These are phyloP conservation scores for Thielaviopsis populi DNA, from an alignment of 2,329 filamentous ascomycete genomes.

Conservation along the genomic window DNA sequence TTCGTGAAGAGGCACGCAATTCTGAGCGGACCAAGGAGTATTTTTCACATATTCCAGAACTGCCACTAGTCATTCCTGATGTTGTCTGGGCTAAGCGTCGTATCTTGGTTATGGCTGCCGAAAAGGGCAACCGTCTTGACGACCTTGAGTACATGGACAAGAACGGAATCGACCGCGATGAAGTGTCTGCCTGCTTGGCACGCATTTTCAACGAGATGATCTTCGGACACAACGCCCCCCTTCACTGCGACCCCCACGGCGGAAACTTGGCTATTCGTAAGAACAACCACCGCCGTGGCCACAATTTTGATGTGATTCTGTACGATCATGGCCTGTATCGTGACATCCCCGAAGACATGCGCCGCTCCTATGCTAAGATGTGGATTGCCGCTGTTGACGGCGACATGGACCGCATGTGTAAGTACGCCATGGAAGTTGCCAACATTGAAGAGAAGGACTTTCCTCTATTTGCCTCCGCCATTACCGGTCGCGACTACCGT, in stretches of 20 bases:
- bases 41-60: conserved; percentile 56
- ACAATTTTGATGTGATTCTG: conserved; percentile 88
- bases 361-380: conserved; percentile 84
- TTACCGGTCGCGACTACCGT: conserved; percentile 82
- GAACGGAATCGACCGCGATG: conserved; percentile 81
- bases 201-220: conserved; percentile 99
- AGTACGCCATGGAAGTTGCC: conserved; percentile 77
- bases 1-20: conserved; percentile 71
- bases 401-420: conserved; percentile 72
- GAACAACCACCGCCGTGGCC: conserved; percentile 41
- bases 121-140: conserved; percentile 74
- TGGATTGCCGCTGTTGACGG: conserved; percentile 93
- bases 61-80: conserved; percentile 77
- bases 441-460: conserved; percentile 83
- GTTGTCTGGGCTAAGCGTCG: conserved; percentile 81
- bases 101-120: conserved; percentile 89
- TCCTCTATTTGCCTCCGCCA: conserved; percentile 86
- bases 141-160: conserved; percentile 75
- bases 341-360: conserved; percentile 64
- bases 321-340: conserved; percentile 97
- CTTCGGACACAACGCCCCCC: conserved; percentile 70
- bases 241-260: conserved; percentile 94
- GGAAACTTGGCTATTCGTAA: conserved; percentile 88
- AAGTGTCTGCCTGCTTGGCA: conserved; percentile 81
- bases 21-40: conserved; percentile 65